These are phyloP conservation scores for Rhexocercosporidium sp. DNA, from an alignment of 2,329 filamentous ascomycete genomes.

Conservation along the genomic window DNA sequence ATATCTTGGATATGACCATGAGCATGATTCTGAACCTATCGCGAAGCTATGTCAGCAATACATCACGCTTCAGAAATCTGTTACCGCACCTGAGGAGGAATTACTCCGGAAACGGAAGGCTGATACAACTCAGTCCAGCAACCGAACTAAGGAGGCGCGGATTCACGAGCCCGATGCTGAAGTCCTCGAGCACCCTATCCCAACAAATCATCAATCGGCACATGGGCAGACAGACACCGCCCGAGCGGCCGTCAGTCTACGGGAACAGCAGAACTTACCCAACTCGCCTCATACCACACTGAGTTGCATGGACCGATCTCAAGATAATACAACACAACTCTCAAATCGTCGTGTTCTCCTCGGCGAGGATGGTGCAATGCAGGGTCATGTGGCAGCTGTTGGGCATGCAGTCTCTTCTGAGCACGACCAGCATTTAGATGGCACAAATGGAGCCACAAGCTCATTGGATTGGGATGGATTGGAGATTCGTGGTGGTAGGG, in stretches of 20 bases:
- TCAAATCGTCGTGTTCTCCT: too few species aligned
- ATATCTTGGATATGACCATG: not conserved
- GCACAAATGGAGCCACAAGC: too few species aligned
- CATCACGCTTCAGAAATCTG: not conserved
- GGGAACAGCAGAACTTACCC: not conserved
- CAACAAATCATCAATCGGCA: not conserved
- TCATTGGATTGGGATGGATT: not conserved
- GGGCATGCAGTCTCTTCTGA: too few species aligned
- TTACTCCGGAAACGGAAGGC: not conserved
- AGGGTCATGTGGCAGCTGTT: too few species aligned
- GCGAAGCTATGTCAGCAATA: not conserved
- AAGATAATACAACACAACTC: too few species aligned
- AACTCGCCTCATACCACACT: too few species aligned
- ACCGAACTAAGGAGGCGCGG: not conserved
- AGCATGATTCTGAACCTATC: not conserved
- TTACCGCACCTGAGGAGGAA: not conserved
- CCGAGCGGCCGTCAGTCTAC: not conserved
- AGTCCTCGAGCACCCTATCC: not conserved
- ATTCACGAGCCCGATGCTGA: not conserved
- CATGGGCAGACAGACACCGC: not conserved
- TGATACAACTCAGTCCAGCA: not conserved
- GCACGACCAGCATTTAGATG: too few species aligned
- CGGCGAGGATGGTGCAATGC: too few species aligned
- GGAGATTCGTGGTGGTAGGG: not conserved
- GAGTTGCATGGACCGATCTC: too few species aligned